Base-by-base conservation (phyloP, 179 eudicot genomes). In the Drosera spatulata region DNA sequence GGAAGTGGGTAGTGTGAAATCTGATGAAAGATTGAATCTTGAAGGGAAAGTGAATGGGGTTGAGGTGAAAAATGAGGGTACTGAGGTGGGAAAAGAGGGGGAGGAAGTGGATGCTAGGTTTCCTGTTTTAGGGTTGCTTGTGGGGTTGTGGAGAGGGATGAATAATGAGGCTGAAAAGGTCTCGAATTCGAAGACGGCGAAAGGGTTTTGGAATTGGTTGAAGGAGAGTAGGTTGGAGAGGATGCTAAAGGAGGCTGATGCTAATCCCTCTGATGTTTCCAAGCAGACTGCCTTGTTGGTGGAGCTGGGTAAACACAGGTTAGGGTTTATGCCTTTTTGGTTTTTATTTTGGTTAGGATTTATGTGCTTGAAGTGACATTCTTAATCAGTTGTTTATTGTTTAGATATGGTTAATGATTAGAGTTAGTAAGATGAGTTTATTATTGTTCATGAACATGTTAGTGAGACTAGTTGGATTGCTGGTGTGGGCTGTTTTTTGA, bases 231-330 rank as follows among this genome's bases (percentile, higher is more conserved):
- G 79, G 65, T 61, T 88, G 56, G 81, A 81, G 60, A 62, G 66
- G 56, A 66, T 93, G 84, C 64, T 83, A 41, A 75, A 76, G 0
- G 88, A 93, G 60, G 96, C 96, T 2, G 95, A 93, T 73, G 87
- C 83, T 0, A 79, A 84, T 73, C 98, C 95, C 1, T 71, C 39
- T 62, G 96, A 91, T 72, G 81, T 95, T 10, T 75, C 73, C 2
- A 73, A 66, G 78, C 96, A 89, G 65, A 72, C 75, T 55, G 85
- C 87, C 57, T 77, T 93, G 62, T 69, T 93, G 75, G 76, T 79
- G 45, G 95, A 93, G 81, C 96, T 93, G 15, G 89, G 86, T 61
- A 86, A 86, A 68, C 87, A 84, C 65, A 89, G 85, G 98, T 91
- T 69, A 44, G 60, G 45, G 37, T 2, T 55, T 0, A 22, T 22